phyloP scores from a whole-genome alignment of 495 filamentous ascomycete genomes.

The Cairneyella variabilis region DNA sequence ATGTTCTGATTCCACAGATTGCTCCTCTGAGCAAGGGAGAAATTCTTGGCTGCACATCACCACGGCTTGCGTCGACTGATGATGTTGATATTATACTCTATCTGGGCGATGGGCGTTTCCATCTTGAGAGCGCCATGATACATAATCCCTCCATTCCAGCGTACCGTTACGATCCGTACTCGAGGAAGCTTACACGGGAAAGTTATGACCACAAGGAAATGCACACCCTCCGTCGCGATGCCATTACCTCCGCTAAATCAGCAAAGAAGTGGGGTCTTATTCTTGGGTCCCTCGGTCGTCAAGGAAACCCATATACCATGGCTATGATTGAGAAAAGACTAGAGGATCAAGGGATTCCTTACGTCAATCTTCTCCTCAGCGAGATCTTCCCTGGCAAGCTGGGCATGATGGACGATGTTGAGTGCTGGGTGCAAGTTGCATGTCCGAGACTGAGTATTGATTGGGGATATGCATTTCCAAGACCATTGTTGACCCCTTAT shows the following conservation, averaged over 20 bases:
- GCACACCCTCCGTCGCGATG: constrained; percentile 71
- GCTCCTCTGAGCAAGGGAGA: constrained; percentile 90
- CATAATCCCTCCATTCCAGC: constrained; percentile 87
- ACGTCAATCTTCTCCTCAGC: constrained; percentile 76
- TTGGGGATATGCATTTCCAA: constrained; percentile 95
- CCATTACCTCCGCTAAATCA: constrained; percentile 66
- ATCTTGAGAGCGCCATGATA: constrained; percentile 98
- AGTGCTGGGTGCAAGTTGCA: constrained; percentile 97
- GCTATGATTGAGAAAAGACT: constrained; percentile 76
- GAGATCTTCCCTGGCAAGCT: constrained; percentile 97
- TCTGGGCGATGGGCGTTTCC: constrained; percentile 93
- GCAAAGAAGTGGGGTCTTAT: constrained; percentile 93
- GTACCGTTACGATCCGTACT: constrained; percentile 97
- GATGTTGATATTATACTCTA: constrained; percentile 81
- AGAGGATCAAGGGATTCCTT: constrained; percentile 61
- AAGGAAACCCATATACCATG: constrained; percentile 94
- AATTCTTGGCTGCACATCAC: constrained; percentile 93
- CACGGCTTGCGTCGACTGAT: constrained; percentile 53
- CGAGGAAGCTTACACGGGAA: constrained; percentile 83
- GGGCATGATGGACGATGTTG: constrained; percentile 85
- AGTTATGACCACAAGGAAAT: constrained; percentile 87
- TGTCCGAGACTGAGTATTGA: constrained; percentile 95
- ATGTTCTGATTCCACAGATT: constrained; percentile 83
- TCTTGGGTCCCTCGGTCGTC: constrained; percentile 83
- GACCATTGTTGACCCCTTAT: constrained; percentile 87